Percentiles rank a stretch among this genome's conserved stretches.
These are phyloP conservation scores for Plasmodium inui DNA, from an alignment of 169 alveolate species.

Conservation along the genomic window DNA sequence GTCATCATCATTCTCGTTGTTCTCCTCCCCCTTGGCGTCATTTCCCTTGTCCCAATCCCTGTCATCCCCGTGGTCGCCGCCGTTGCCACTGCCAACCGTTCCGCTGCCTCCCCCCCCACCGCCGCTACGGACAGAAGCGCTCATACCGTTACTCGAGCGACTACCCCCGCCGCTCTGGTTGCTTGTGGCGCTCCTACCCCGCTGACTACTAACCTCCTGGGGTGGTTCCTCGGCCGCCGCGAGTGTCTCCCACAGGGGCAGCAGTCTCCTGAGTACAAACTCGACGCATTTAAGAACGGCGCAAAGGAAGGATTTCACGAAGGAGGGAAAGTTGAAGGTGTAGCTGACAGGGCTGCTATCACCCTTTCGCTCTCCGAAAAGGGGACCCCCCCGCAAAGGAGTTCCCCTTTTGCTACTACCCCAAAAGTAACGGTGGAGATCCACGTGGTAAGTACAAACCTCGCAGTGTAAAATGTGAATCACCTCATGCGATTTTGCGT, in stretches of 20 bases:
- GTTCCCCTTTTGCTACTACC: not conserved
- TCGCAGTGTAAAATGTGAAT: constrained; percentile 32
- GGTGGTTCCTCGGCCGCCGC: not conserved
- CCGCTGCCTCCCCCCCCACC: not conserved
- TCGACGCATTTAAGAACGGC: not conserved
- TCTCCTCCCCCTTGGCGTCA: not conserved
- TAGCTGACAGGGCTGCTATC: not conserved
- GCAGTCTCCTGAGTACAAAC: not conserved
- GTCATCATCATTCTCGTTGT: not conserved
- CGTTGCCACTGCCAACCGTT: not conserved
- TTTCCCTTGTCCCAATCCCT: not conserved
- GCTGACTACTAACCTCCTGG: not conserved
- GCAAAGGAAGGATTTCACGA: not conserved
- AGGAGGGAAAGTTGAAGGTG: not conserved
- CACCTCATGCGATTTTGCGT: constrained; percentile 35
- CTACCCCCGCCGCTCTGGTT: not conserved
- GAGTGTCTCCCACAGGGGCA: not conserved
- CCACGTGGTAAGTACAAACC: not conserved
- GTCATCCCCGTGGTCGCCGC: not conserved
- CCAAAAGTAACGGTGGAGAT: not conserved
- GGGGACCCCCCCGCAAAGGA: not conserved
- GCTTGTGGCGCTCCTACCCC: not conserved
- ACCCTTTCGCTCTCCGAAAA: not conserved
- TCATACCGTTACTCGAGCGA: not conserved
- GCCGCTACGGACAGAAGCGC: not conserved